Conservation (phyloP, 352 stramenopile genomes). For the Pythium phragmitis region DNA sequence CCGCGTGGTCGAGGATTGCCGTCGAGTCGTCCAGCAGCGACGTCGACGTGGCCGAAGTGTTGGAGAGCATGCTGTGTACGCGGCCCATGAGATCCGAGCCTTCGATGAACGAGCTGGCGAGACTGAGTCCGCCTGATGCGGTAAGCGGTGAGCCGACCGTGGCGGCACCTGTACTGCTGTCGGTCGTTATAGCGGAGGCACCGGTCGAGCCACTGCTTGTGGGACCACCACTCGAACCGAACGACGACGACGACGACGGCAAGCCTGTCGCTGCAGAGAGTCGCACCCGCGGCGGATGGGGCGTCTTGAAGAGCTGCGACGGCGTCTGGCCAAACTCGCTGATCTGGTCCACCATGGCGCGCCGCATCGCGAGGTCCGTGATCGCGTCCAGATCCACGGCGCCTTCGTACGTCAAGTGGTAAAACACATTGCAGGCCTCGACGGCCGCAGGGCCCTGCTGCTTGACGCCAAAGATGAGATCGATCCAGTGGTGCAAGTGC, state of each 20-base stretch:
- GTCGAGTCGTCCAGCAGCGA: constrained; percentile 27
- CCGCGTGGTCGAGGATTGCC: constrained; percentile 48
- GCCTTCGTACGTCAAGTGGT: constrained; percentile 97
- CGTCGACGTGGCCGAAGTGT: constrained; percentile 11
- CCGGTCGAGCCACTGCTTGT: not conserved
- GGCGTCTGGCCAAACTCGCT: constrained; percentile 98
- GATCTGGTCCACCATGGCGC: constrained; percentile 95
- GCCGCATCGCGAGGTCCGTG: constrained; percentile 51
- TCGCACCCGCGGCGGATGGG: constrained; percentile 55
- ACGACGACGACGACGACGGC: not conserved
- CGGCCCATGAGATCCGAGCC: constrained; percentile 59
- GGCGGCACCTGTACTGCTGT: not conserved
- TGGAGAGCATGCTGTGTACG: constrained; percentile 72
- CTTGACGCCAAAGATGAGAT: constrained; percentile 97
- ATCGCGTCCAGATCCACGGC: constrained; percentile 95
- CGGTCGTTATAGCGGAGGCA: not conserved
- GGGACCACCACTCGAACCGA: not conserved
- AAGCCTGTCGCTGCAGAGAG: not conserved
- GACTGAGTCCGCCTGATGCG: constrained; percentile 6
- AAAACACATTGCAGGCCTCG: constrained; percentile 96
- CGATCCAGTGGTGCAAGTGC: constrained; percentile 97
- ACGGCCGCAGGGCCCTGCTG: constrained; percentile 93
- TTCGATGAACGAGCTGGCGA: constrained; percentile 63
- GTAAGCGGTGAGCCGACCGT: constrained; percentile 11
- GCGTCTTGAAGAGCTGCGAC: constrained; percentile 90